Percentiles rank a stretch among this genome's conserved stretches.
phyloP scores from a whole-genome alignment of 768 basidiomycete species.

The Amanita rubescens region DNA sequence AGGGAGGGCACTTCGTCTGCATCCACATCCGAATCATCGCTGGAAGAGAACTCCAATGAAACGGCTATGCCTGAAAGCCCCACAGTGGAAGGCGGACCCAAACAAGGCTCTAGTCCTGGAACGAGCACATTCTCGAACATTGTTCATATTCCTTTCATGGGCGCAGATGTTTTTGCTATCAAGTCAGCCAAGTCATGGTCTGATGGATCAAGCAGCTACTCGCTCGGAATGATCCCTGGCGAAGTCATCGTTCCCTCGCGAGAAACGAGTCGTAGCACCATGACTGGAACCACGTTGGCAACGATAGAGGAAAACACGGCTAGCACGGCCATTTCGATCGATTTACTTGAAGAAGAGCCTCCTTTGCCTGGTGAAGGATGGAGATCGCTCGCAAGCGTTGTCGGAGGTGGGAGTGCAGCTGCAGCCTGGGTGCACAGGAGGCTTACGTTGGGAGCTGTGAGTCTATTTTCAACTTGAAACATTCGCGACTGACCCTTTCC shows the following conservation, averaged over 20 bases:
- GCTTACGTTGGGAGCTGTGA: slow-evolving; percentile 58
- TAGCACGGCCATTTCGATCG: slow-evolving; percentile 35
- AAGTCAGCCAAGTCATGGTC: slow-evolving; percentile 1
- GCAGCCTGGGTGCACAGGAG: slow-evolving; percentile 26
- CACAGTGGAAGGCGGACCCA: not conserved
- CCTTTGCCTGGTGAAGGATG: slow-evolving; percentile 55
- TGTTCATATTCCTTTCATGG: not conserved
- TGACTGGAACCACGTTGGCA: slow-evolving; percentile 5
- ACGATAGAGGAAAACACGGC: slow-evolving; percentile 15
- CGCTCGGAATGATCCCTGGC: not conserved
- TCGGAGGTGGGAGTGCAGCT: slow-evolving; percentile 15
- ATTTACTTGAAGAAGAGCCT: slow-evolving; percentile 64
- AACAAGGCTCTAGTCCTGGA: not conserved
- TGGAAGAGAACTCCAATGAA: not conserved
- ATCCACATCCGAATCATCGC: slow-evolving; percentile 12
- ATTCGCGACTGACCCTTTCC: slow-evolving; percentile 8
- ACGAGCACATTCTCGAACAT: not conserved
- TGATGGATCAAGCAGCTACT: not conserved
- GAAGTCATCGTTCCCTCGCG: not conserved
- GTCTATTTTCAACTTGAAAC: slow-evolving; percentile 16
- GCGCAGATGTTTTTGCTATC: not conserved
- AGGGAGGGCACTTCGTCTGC: slow-evolving; percentile 20
- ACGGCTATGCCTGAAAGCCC: not conserved
- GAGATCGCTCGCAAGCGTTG: slow-evolving; percentile 42
- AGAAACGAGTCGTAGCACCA: not conserved